Evolutionary conservation across 2,329 filamentous ascomycete species (phyloP).

Genomic region (Ascochyta clinopodiicola): DNA sequence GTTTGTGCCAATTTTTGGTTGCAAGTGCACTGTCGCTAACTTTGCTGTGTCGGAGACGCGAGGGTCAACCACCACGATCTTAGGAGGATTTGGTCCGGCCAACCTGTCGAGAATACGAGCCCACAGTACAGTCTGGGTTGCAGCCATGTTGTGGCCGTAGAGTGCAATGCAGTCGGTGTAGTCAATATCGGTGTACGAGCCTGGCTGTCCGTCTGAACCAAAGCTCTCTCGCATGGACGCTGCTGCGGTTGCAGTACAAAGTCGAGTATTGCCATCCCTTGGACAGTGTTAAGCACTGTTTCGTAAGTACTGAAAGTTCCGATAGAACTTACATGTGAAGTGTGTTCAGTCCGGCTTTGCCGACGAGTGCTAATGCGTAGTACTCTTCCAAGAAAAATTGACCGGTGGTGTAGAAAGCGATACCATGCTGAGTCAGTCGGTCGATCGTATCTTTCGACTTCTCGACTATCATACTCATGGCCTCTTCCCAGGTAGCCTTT

Average conservation of each 20-base stretch:
- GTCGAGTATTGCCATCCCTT: slow-evolving; percentile 13
- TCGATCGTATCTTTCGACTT: slow-evolving; percentile 13
- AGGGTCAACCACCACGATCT: slow-evolving; percentile 14
- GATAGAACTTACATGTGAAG: slow-evolving; percentile 11
- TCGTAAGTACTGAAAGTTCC: not conserved
- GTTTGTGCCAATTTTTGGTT: slow-evolving; percentile 16
- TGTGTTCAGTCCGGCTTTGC: slow-evolving; percentile 15
- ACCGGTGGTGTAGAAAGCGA: slow-evolving; percentile 12
- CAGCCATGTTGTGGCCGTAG: slow-evolving; percentile 14
- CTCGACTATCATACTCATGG: slow-evolving; percentile 16
- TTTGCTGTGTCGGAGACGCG: slow-evolving; percentile 15
- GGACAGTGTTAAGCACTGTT: not conserved
- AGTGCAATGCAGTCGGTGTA: slow-evolving; percentile 14
- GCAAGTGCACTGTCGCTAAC: slow-evolving; percentile 13
- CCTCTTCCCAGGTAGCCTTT: slow-evolving; percentile 16
- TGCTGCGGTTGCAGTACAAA: slow-evolving; percentile 14
- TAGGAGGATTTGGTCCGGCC: slow-evolving; percentile 7
- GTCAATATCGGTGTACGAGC: slow-evolving; percentile 16
- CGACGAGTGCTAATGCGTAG: slow-evolving; percentile 13
- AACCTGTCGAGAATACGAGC: slow-evolving; percentile 10
- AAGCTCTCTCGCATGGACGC: slow-evolving; percentile 16
- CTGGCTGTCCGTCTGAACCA: slow-evolving; percentile 12
- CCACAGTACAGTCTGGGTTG: slow-evolving; percentile 12
- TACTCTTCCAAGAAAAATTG: slow-evolving; percentile 17
- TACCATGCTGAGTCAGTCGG: slow-evolving; percentile 11